Evolutionary conservation across 495 filamentous ascomycete genomes (phyloP).

Genomic region (Penicillium chermesinum): DNA sequence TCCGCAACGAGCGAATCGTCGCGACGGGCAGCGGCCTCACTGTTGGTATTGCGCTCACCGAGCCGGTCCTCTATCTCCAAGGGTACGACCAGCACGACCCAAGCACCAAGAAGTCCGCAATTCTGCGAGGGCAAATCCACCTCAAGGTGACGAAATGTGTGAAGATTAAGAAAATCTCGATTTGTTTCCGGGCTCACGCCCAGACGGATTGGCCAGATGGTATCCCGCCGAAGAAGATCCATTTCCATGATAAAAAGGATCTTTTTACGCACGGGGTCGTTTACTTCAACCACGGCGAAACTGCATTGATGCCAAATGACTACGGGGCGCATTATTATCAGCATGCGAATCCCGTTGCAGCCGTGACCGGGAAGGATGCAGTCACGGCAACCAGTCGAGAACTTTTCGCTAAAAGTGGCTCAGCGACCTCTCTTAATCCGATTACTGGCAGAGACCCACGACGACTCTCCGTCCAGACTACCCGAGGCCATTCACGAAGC

Average conservation of each 20-base stretch:
- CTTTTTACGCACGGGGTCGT: constrained; percentile 43
- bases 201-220: constrained; percentile 97
- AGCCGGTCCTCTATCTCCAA: constrained; percentile 84
- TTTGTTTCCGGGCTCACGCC: constrained; percentile 80
- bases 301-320: constrained; percentile 62
- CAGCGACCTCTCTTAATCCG: constrained; percentile 31
- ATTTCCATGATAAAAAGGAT: constrained; percentile 73
- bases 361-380: constrained; percentile 46
- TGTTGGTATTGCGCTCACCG: constrained; percentile 72
- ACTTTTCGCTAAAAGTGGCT: constrained; percentile 36
- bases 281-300: constrained; percentile 49
- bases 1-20: constrained; percentile 60
- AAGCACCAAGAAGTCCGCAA: constrained; percentile 65
- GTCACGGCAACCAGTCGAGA: constrained; percentile 38
- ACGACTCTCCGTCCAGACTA: constrained; percentile 71
- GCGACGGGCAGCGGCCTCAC: constrained; percentile 67
- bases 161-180: constrained; percentile 89
- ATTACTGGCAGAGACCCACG: constrained; percentile 46
- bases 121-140: constrained; percentile 79
- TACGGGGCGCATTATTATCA: constrained; percentile 47
- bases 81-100: constrained; percentile 83
- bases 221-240: constrained; percentile 81
- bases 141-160: constrained; percentile 80
- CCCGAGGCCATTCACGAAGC: constrained; percentile 71
- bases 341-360: constrained; percentile 35